Evolutionary conservation across 2,329 filamentous ascomycete species (phyloP).

Genomic region (Neodidymelliopsis sp.): DNA sequence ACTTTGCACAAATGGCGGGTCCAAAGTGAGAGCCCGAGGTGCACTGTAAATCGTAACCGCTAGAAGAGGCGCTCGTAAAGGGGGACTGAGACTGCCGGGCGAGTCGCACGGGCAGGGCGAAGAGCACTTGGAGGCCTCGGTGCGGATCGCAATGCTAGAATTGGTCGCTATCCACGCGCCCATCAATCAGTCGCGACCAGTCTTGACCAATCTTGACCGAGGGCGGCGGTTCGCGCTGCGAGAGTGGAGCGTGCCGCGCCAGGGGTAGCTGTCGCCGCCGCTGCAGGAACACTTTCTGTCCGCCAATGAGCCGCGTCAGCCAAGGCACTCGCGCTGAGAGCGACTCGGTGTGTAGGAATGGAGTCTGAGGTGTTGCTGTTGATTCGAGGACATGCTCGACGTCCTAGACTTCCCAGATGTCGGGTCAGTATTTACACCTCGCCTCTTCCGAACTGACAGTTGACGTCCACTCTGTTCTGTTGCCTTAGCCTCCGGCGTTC

Average conservation of each 20-base stretch:
- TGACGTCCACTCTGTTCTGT: slow-evolving; percentile 5
- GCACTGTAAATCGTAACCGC: slow-evolving; percentile 27
- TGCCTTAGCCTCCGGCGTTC: slow-evolving; percentile 12
- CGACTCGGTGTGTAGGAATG: slow-evolving; percentile 8
- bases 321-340: not conserved
- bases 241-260: slow-evolving; percentile 34
- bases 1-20: slow-evolving; percentile 46
- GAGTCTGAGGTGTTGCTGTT: not conserved
- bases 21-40: slow-evolving; percentile 27
- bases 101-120: slow-evolving; percentile 32
- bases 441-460: slow-evolving; percentile 11
- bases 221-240: slow-evolving; percentile 33
- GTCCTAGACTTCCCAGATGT: slow-evolving; percentile 6
- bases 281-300: slow-evolving; percentile 37
- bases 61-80: slow-evolving; percentile 39
- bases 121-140: slow-evolving; percentile 32
- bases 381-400: slow-evolving; percentile 8
- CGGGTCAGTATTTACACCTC: slow-evolving; percentile 4
- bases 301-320: slow-evolving; percentile 17
- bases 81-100: slow-evolving; percentile 36
- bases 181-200: slow-evolving; percentile 11
- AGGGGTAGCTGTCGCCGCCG: slow-evolving; percentile 21
- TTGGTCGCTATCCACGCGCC: slow-evolving; percentile 39
- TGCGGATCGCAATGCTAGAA: slow-evolving; percentile 40
- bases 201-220: slow-evolving; percentile 16